Evolutionary conservation across 345 rosid species (phyloP).

Genomic region (Camelina sativa): DNA sequence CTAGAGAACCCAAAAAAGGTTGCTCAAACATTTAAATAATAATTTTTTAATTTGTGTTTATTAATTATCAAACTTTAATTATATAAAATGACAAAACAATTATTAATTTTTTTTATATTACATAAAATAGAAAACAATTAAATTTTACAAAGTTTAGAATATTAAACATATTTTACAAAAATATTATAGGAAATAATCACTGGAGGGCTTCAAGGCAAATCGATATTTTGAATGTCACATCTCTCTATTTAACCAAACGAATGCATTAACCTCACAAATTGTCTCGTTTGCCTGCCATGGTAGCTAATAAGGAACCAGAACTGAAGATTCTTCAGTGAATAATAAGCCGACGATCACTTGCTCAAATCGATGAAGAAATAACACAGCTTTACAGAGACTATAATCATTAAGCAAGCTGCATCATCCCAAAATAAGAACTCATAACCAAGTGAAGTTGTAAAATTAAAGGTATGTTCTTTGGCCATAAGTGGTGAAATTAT

Average conservation of each 20-base stretch:
- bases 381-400: background rate
- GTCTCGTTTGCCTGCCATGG: slow-evolving; percentile 39
- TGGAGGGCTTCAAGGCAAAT: background rate
- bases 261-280: slow-evolving; percentile 37
- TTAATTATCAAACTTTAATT: too few species aligned
- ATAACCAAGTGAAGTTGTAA: slow-evolving; percentile 3
- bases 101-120: too few species aligned
- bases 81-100: too few species aligned
- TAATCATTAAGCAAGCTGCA: slow-evolving; percentile 13
- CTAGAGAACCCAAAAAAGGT: too few species aligned
- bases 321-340: background rate
- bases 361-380: slow-evolving; percentile 18
- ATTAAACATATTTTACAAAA: too few species aligned
- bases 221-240: slow-evolving; percentile 6
- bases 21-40: too few species aligned
- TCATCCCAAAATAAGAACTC: background rate
- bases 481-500: background rate
- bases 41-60: too few species aligned
- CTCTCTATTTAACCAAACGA: background rate
- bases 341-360: slow-evolving; percentile 8
- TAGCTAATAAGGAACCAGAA: slow-evolving; percentile 17
- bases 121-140: too few species aligned
- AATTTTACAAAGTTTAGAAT: too few species aligned
- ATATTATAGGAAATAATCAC: too few species aligned
- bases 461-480: background rate